Base-by-base conservation (phyloP, 225 moss, liverwort and hornwort genomes). In the Sphagnum contortum region DNA sequence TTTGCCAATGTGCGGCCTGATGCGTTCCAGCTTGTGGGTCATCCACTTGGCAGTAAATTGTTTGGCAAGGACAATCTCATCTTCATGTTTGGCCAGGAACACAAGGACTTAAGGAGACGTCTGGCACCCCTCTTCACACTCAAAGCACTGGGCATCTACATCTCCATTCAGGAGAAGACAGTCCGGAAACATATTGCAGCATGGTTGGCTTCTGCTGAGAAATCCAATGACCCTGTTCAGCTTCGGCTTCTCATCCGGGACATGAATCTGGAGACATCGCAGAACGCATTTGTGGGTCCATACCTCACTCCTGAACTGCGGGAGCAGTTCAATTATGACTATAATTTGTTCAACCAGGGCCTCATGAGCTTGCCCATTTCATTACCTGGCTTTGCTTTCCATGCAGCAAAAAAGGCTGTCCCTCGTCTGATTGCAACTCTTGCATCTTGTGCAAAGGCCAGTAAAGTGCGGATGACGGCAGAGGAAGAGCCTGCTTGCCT, bases 41-140 rank as follows among this genome's bases (percentile, higher is more conserved):
- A 98, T 7, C 98, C 98, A 0, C 76, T 98, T 11, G 98, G 98
- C 4, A 79, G 78, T 64, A 93, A 83, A 74, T 76, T 98, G 5
- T 98, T 98, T 66, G 93, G 98, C 10, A 88, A 98, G 56, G 59
- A 62, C 48, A 98, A 98, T 69, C 69, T 98, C 47, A 98, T 98
- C 5, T 93, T 91, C 71, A 78, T 93, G 82, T 80, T 83, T 44
- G 98, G 98, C 3, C 91, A 98, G 0, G 88, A 93, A 48, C 98
- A 98, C 68, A 81, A 85, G 13, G 91, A 91, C 29, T 77, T 98
- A 2, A 83, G 98, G 0, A 81, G 91, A 48, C 85, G 93, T 3
- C 68, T 98, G 4, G 98, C 98, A 45, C 98, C 98, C 11, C 60
- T 93, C 54, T 98, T 98, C 75, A 98, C 92, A 0, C 66, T 77